Evolutionary conservation across 2,329 filamentous ascomycete genomes (phyloP), one percentile per base, ranked within the genome.

Genomic region (Sporothrix brunneoviolacea): DNA sequence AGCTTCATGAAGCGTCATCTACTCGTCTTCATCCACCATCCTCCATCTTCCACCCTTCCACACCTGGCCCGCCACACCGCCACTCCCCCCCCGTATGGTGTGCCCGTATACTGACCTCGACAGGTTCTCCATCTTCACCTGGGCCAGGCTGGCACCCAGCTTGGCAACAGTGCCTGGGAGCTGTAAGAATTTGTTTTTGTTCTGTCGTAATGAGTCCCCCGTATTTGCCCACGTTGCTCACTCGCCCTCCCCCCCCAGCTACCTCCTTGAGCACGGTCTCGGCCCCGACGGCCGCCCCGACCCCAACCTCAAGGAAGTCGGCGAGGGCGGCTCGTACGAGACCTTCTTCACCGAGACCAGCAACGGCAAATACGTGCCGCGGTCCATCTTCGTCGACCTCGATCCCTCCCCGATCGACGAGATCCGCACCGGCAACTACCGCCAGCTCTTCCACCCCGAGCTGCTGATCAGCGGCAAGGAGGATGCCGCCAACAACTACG

Each of bases 401-500:
- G 83, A 86, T 70, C 82, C 83, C 49, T 86, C 83, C 51, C 83
- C 83, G 54, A 84, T 86, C 60, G 83, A 86, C 61, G 83, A 86
- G 74, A 85, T 86, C 69, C 80, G 83, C 54, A 86, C 82, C 49
- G 82, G 83, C 54, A 55, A 62, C 57, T 86, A 85, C 71, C 80
- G 81, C 60, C 75, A 82, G 64, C 77, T 86, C 54, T 86, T 85
- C 75, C 83, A 86, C 70, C 83, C 83, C 40, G 83, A 86, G 73
- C 74, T 83, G 60, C 69, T 86, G 64, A 80, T 86, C 65, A 86
- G 79, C 67, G 83, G 83, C 69, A 86, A 86, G 76, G 83, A 86
- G 68, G 83, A 86, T 77, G 83, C 83, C 53, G 82, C 83, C 70
- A 86, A 86, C 73, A 87, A 87, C 75, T 87, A 86, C 63, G 83